Evolutionary conservation across 805 yeast genomes (phyloP).

Genomic region (Saccharomycopsis sp.): DNA sequence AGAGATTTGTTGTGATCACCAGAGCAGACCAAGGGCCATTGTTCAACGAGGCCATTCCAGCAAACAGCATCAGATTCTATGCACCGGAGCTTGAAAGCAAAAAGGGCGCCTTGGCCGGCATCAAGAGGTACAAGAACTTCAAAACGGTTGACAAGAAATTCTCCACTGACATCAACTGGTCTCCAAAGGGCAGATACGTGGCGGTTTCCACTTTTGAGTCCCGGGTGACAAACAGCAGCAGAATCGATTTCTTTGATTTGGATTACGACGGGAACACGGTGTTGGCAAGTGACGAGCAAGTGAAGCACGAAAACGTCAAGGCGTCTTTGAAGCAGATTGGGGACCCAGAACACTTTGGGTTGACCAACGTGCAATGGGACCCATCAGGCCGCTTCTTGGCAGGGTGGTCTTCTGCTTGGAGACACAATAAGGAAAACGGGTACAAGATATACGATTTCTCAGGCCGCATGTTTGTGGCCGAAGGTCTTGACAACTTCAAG

Average conservation of each 20-base stretch:
- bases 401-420: conserved; percentile 81
- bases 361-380: conserved; percentile 87
- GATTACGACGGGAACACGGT: conserved; percentile 64
- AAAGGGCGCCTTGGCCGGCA: conserved; percentile 33
- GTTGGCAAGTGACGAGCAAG: conserved; percentile 28
- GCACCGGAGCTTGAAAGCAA: conserved; percentile 61
- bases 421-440: conserved; percentile 82
- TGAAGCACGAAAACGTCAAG: conserved; percentile 36
- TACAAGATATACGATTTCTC: conserved; percentile 79
- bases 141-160: conserved; percentile 52
- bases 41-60: conserved; percentile 55
- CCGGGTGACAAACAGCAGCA: conserved; percentile 44
- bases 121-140: conserved; percentile 50
- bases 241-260: conserved; percentile 77
- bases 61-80: conserved; percentile 66
- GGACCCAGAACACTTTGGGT: conserved; percentile 59
- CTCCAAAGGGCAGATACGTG: conserved; percentile 89
- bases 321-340: conserved; percentile 56
- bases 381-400: conserved; percentile 89
- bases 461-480: conserved; percentile 70
- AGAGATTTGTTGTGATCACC: conserved; percentile 75
- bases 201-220: conserved; percentile 34
- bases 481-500: conserved; percentile 71
- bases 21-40: conserved; percentile 41
- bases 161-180: conserved; percentile 70